Evolutionary conservation across 1,284 basidiomycete species (phyloP), one percentile per base, ranked within the genome.

Genomic region (Takashimella koratensis): DNA sequence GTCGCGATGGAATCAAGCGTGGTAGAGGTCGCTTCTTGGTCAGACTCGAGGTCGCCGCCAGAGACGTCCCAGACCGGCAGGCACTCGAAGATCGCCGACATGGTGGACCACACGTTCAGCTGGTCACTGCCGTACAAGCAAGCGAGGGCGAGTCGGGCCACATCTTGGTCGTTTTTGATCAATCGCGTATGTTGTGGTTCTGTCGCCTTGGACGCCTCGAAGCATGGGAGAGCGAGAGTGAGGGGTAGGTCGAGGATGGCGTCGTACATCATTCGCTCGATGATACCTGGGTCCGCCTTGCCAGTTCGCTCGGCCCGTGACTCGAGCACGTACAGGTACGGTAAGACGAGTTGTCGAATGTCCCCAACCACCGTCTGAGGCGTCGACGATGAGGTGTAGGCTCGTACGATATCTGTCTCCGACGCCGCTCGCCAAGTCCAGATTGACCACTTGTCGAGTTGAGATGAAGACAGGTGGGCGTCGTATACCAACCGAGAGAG

Each of bases 1-100:
- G 82, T 77, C 16, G 86, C 87, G 16, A 95, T 83, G 10, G 88
- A 90, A 5, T 82, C 74, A 44, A 93, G 79, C 0, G 89, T 93
- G 12, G 86, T 87, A 52, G 90, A 85, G 12, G 83, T 84, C 49
- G 84, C 84, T 58, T 89, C 88, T 42, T 80, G 81, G 52, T 87
- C 83, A 6, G 62, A 59, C 47, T 82, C 81, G 39, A 81, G 80
- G 49, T 82, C 81, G 11, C 80, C 79, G 22, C 76, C 71, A 2
- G 80, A 70, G 25, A 85, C 79, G 55, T 86, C 84, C 90, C 90
- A 96, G 6, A 86, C 91, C 0, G 93, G 93, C 43, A 96, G 79
- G 68, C 91, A 96, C 70, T 97, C 93, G 71, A 97, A 96, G 53
- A 96, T 89, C 30, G 80, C 79, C 60, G 86, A 89, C 91, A 95